These are phyloP conservation scores for Carex arenaria DNA, from an alignment of 202 grass and related monocot genomes.

Conservation along the genomic window DNA sequence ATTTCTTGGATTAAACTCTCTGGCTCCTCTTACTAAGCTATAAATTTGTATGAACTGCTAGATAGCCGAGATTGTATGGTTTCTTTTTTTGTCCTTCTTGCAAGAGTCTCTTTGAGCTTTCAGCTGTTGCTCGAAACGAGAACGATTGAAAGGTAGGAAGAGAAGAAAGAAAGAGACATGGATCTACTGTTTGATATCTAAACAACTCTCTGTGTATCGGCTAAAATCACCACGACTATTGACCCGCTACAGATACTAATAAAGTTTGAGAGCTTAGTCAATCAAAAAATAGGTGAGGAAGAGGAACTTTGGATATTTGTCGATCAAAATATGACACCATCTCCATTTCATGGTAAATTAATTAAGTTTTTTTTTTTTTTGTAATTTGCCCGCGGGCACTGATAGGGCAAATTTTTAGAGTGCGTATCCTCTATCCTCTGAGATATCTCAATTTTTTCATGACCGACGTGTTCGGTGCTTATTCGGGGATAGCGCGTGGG, in stretches of 20 bases:
- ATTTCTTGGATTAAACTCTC: neutral
- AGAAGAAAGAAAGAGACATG: neutral
- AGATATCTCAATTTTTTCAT: too few species aligned
- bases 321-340: too few species aligned
- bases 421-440: too few species aligned
- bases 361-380: neutral
- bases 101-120: slow-evolving; percentile 16
- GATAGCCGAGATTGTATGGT: neutral
- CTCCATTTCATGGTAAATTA: neutral
- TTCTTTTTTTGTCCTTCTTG: neutral
- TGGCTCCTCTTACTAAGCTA: neutral
- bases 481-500: too few species aligned
- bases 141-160: slow-evolving; percentile 18
- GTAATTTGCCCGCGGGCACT: neutral
- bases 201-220: neutral
- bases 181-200: neutral
- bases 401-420: too few species aligned
- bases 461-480: too few species aligned
- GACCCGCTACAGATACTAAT: neutral
- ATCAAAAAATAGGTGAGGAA: neutral
- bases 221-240: too few species aligned
- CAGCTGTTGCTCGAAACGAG: slow-evolving; percentile 23
- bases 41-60: neutral
- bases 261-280: neutral
- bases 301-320: neutral